Conservation (phyloP, 2,329 filamentous ascomycete species). For the Albifimbria verrucaria region DNA sequence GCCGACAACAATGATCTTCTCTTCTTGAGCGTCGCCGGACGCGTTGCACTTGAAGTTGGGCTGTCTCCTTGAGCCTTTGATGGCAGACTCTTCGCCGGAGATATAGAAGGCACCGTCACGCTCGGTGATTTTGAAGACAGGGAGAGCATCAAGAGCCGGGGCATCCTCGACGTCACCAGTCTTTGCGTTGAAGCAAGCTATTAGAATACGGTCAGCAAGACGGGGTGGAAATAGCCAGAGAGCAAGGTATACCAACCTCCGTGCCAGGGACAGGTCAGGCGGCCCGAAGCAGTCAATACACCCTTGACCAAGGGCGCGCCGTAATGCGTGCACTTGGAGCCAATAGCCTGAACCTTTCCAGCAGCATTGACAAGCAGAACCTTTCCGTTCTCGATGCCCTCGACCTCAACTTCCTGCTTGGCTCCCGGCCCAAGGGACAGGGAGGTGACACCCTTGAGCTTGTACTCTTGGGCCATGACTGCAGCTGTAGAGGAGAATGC, state of each 20-base stretch:
- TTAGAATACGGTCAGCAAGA: slow-evolving; percentile 4
- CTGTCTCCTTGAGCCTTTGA: slow-evolving; percentile 73
- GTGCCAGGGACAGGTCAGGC: slow-evolving; percentile 94
- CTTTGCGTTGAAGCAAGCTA: slow-evolving; percentile 86
- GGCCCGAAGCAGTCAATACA: slow-evolving; percentile 75
- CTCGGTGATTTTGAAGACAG: slow-evolving; percentile 76
- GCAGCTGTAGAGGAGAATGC: slow-evolving; percentile 25
- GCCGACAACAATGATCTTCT: slow-evolving; percentile 81
- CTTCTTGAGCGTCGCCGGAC: slow-evolving; percentile 40
- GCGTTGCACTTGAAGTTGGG: slow-evolving; percentile 70
- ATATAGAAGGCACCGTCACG: slow-evolving; percentile 84
- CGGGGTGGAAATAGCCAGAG: not conserved
- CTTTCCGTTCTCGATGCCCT: slow-evolving; percentile 82
- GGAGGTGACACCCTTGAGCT: slow-evolving; percentile 73
- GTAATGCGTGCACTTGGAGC: slow-evolving; percentile 85
- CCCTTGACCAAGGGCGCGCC: slow-evolving; percentile 87
- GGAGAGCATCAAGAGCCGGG: slow-evolving; percentile 81
- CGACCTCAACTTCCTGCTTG: slow-evolving; percentile 86
- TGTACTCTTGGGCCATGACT: slow-evolving; percentile 56
- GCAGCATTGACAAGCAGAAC: slow-evolving; percentile 79
- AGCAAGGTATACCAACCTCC: slow-evolving; percentile 60
- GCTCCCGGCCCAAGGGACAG: slow-evolving; percentile 74
- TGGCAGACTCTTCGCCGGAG: slow-evolving; percentile 70
- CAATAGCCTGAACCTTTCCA: slow-evolving; percentile 74
- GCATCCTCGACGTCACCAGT: slow-evolving; percentile 95